Evolutionary conservation across 495 filamentous ascomycete genomes (phyloP), one percentile per base, ranked within the genome.

Genomic region (Penicillium pancosmium): DNA sequence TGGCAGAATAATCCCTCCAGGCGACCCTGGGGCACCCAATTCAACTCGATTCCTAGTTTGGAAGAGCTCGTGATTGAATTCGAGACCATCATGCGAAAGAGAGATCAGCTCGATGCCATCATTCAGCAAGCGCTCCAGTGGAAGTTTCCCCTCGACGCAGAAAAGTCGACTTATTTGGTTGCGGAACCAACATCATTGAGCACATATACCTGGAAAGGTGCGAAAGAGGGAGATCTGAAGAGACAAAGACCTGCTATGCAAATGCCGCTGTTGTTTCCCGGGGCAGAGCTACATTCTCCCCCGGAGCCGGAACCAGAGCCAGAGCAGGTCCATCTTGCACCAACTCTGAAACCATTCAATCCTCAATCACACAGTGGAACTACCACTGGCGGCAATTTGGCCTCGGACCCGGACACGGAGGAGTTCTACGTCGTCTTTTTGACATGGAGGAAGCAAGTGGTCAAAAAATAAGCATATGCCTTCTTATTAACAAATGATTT

Each of bases 11-110:
- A 19, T 19, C 15, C 11, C 23, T 19, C 19, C 21, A 3, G 10
- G 16, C 4, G 21, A 23, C n/a, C 59, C 12, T 57, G 50, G 54
- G 50, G 49, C 0, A 50, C 40, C 8, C 43, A 52, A 11, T 57
- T 62, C 5, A 7, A 5, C 27, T 21, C 13, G 15, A 16, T 62
- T 12, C 54, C 49, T 12, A 49, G 38, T 31, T 50, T 62, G 4
- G 40, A 62, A 21, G 59, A 62, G 44, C 11, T 62, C 16, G 59
- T 62, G 15, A 62, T 62, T 40, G 59, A 62, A 33, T 62, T 62
- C 15, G 59, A 62, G 50, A 62, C 59, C 0, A 27, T 62, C 13
- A 52, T 57, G 55, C 59, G 59, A 34, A 62, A 62, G 33, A 57
- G 43, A 33, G 54, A 57, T n/a, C 59, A 62, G 34, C 23, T 62